Conservation (phyloP, 352 stramenopile species). For the Phytophthora lateralis region DNA sequence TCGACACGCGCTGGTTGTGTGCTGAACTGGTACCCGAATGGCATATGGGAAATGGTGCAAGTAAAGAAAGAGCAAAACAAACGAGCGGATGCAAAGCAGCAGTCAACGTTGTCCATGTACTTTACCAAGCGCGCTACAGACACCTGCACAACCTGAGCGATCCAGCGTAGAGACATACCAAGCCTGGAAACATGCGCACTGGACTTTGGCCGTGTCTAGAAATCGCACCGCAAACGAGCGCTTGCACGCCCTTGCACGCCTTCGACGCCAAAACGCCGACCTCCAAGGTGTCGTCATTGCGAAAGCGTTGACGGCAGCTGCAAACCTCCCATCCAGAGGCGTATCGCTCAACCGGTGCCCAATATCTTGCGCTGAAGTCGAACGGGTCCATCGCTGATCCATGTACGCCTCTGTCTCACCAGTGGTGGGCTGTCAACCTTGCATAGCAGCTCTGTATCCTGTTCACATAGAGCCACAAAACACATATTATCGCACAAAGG, state of each 20-base stretch:
- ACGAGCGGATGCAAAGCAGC: background rate
- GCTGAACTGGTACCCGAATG: background rate
- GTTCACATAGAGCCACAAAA: no score
- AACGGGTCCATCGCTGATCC: background rate
- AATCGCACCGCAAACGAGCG: slow-evolving; percentile 2
- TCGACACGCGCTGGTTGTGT: background rate
- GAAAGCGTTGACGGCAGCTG: background rate
- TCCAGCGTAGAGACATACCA: background rate
- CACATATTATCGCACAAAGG: no score
- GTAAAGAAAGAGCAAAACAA: background rate
- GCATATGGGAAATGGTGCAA: background rate
- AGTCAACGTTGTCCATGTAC: background rate
- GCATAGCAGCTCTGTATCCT: background rate
- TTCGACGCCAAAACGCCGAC: background rate
- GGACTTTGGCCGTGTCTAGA: background rate
- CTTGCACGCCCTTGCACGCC: background rate
- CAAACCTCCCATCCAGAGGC: background rate
- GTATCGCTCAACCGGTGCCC: background rate
- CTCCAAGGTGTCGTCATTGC: background rate
- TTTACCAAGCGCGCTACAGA: background rate
- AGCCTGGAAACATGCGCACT: background rate
- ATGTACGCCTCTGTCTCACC: background rate
- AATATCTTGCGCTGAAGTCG: background rate
- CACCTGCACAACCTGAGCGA: background rate
- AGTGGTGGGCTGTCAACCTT: background rate